Evolutionary conservation across 2,329 filamentous ascomycete genomes (phyloP).

Genomic region (Sclerotinia borealis): DNA sequence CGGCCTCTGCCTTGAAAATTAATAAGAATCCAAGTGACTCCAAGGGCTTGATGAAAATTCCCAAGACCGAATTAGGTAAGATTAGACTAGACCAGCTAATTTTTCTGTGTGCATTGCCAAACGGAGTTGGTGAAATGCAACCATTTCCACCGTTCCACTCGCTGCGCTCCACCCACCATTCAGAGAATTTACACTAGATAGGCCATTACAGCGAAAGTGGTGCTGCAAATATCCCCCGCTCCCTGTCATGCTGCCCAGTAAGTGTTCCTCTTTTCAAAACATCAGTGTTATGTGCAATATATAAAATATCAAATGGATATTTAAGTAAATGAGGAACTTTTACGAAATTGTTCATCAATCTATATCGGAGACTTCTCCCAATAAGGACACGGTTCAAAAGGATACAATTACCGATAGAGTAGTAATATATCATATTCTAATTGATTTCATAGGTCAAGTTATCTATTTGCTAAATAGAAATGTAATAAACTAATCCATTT

Average conservation of each 20-base stretch:
- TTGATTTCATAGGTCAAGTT: background rate
- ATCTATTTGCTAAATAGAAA: background rate
- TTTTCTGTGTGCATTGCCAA: background rate
- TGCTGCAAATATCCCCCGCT: background rate
- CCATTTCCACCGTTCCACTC: constrained; percentile 13
- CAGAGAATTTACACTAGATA: background rate
- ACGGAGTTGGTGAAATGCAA: background rate
- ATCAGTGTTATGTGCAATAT: background rate
- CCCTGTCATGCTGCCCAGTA: background rate
- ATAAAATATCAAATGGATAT: too few species aligned
- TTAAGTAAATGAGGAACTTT: too few species aligned
- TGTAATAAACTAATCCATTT: background rate
- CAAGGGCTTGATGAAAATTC: background rate
- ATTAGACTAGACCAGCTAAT: background rate
- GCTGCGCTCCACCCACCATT: constrained; percentile 13
- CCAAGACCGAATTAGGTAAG: background rate
- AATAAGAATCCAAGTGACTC: background rate
- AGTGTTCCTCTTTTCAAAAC: background rate
- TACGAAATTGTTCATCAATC: too few species aligned
- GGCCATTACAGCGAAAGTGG: background rate
- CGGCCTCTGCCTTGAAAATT: background rate
- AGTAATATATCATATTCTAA: background rate
- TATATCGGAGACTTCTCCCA: background rate
- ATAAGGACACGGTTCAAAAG: background rate
- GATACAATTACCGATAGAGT: background rate